Percentiles rank a stretch among this genome's conserved stretches.
Conservation (phyloP, 768 basidiomycete genomes). For the Cyclocybe aegerita region DNA sequence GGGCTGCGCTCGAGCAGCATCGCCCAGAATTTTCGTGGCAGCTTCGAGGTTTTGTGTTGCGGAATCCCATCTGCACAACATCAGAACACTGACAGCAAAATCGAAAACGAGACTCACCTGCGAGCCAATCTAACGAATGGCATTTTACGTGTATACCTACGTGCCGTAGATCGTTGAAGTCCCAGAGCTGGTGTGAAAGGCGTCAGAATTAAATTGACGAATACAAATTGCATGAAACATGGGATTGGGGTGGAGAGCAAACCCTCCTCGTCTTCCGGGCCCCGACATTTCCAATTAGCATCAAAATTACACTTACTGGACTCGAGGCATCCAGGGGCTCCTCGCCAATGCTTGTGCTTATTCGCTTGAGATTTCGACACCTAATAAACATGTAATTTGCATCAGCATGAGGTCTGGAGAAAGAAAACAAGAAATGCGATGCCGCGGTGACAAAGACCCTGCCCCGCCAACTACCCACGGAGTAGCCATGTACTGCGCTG, state of each 20-base stretch:
- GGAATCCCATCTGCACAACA: conserved; percentile 29
- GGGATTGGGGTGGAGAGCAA: too few relatives aligned
- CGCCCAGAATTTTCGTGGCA: conserved; percentile 36
- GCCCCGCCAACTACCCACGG: too few relatives aligned
- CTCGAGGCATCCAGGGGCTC: conserved; percentile 30
- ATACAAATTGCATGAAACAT: too few relatives aligned
- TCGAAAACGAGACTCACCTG: conserved; percentile 19
- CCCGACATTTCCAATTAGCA: too few relatives aligned
- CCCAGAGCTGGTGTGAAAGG: conserved; percentile 27
- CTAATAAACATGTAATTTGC: conserved; percentile 16
- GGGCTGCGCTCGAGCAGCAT: conserved; percentile 40
- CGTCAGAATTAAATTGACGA: background rate
- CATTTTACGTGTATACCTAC: conserved; percentile 34
- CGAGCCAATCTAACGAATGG: conserved; percentile 33
- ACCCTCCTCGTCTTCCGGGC: too few relatives aligned
- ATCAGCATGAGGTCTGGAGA: conserved; percentile 6
- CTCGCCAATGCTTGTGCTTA: conserved; percentile 33
- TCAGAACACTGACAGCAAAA: background rate
- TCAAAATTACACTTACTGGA: conserved; percentile 25
- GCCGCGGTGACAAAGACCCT: too few relatives aligned
- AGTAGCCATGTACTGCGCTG: too few relatives aligned
- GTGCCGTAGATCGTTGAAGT: conserved; percentile 31
- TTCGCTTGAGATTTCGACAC: conserved; percentile 32
- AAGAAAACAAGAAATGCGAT: conserved; percentile 2
- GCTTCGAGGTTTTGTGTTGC: conserved; percentile 26